These are phyloP conservation scores for Caryopteris hybrid DNA, from an alignment of 305 asterid species.

Conservation along the genomic window DNA sequence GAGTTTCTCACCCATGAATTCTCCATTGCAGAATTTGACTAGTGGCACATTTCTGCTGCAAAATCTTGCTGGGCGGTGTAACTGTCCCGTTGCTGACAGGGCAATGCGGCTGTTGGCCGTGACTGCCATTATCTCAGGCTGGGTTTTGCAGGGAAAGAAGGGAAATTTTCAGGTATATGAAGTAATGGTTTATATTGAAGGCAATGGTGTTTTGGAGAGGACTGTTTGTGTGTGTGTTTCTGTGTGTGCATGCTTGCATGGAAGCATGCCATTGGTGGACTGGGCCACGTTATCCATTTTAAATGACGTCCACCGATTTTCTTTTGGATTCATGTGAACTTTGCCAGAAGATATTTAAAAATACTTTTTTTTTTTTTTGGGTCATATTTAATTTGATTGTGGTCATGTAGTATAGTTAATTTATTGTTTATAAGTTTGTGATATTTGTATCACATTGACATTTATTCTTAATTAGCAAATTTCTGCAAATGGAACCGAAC, in stretches of 20 bases:
- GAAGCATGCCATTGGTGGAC: slow-evolving; percentile 47
- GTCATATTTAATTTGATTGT: neutral
- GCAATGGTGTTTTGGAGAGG: neutral
- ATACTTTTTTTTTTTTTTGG: neutral
- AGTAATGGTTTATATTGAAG: slow-evolving; percentile 13
- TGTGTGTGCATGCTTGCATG: slow-evolving; percentile 32
- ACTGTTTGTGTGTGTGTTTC: too few species aligned
- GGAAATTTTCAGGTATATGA: slow-evolving; percentile 18
- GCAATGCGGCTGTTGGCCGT: slow-evolving; percentile 52
- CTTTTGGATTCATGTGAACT: slow-evolving; percentile 41
- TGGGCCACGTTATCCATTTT: slow-evolving; percentile 66
- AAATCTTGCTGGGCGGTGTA: slow-evolving; percentile 33
- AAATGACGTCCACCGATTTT: slow-evolving; percentile 58
- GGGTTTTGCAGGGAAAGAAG: slow-evolving; percentile 8
- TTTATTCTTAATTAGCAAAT: too few species aligned
- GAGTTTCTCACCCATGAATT: slow-evolving; percentile 71
- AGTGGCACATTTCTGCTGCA: slow-evolving; percentile 28
- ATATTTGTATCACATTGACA: too few species aligned
- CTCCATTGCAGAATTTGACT: slow-evolving; percentile 60
- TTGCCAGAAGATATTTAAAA: slow-evolving; percentile 17
- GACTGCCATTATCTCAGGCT: slow-evolving; percentile 42
- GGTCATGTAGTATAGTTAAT: neutral
- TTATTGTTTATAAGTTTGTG: too few species aligned
- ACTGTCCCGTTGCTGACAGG: slow-evolving; percentile 45
- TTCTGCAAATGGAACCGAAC: too few species aligned